Base-by-base conservation (phyloP, 2,329 filamentous ascomycete species). In the Podosphaera leucotricha region DNA sequence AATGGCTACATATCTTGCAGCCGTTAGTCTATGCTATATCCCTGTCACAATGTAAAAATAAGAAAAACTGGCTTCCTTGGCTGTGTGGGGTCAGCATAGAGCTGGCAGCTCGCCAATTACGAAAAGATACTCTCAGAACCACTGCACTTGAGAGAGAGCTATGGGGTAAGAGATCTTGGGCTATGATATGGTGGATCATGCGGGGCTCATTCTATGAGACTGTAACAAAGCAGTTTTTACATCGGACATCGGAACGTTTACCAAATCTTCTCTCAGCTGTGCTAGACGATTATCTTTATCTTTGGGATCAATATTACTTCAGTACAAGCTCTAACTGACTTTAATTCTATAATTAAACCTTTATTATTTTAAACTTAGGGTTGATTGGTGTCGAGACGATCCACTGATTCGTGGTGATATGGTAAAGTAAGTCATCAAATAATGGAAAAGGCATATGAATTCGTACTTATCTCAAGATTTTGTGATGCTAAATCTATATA, bases 261-360 rank as follows among this genome's bases (percentile, higher is more conserved):
- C 55, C 54, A 70, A 93, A 51, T 51, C 72, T 98, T 57, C 67
- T 93, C 20, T 80, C 77, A 7, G 83, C 81, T 46, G 79, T 98
- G 39, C 62, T 95, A 49, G 85, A 94, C 58, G 90, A 98, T 60
- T 98, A 98, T 59, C 83, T 93, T 61, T 95, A 92, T 59, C 67
- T 98, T 26, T 98, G 90, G 90, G 85, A 94, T 62, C 86, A 92
- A 54, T 95, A 94, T 61, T 92, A 95, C 62, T 98, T 95, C 37
- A 58, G 56, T 49, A 57, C 55, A 6, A 57, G 55, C 42, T 54
- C 55, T 2, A 54, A 57, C 44, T 57, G n/a, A 43, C 10, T 6
- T 33, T 33, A 33, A 3, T 13, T 11, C 15, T 6, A 33, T 13
- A n/a, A 33, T 7, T 33, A n/a, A 33, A 13, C 6, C 28, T 33